These are phyloP conservation scores for Rhododendron simsii DNA, from an alignment of 148 eudicot species.

Conservation along the genomic window DNA sequence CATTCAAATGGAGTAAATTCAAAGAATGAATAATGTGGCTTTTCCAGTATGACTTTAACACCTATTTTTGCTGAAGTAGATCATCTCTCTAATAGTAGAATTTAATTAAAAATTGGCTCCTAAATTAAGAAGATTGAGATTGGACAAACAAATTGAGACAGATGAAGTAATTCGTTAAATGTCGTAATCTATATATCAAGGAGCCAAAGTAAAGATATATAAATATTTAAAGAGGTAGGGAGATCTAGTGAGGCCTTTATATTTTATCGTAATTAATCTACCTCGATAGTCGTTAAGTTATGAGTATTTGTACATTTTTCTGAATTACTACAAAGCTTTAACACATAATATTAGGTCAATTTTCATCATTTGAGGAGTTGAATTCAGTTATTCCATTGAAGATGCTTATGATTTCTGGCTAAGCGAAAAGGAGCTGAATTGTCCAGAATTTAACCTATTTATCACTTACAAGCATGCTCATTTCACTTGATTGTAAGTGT, in stretches of 20 bases:
- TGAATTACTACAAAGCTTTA: neutral
- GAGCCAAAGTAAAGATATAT: too few species aligned
- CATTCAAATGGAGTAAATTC: neutral
- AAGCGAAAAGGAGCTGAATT: neutral
- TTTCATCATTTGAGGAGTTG: neutral
- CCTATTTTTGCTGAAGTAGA: too few species aligned
- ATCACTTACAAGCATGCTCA: neutral
- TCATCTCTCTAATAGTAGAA: too few species aligned
- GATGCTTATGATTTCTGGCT: neutral
- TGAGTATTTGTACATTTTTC: neutral
- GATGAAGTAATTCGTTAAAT: too few species aligned
- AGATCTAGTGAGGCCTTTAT: neutral
- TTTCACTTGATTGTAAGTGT: neutral
- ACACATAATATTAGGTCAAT: neutral
- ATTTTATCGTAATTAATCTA: too few species aligned
- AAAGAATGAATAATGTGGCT: neutral
- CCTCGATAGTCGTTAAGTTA: neutral
- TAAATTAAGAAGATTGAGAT: too few species aligned
- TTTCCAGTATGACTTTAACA: neutral
- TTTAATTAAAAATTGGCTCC: too few species aligned
- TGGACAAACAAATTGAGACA: too few species aligned
- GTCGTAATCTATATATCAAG: too few species aligned
- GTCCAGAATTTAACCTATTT: neutral
- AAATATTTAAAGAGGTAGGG: too few species aligned
- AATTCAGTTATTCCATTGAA: neutral